A percentile compares a stretch with the other conserved stretches of the same genome.
Evolutionary conservation across 805 yeast species (phyloP).

Genomic region (Candida fluviatilis): DNA sequence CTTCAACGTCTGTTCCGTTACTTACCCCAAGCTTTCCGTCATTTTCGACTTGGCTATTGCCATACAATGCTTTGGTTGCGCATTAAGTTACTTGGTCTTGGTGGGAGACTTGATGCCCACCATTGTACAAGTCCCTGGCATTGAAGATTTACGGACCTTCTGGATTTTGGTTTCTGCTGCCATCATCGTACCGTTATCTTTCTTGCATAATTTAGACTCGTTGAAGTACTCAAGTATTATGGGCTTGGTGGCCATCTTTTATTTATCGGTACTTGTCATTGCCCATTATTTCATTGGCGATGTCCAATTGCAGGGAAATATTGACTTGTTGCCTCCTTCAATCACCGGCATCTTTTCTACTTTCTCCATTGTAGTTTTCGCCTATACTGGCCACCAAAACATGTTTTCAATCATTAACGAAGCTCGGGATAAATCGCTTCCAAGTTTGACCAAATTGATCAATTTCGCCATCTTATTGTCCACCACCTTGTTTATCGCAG

Average conservation of each 20-base stretch:
- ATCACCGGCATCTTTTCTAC: conserved; percentile 53
- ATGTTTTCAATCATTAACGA: conserved; percentile 89
- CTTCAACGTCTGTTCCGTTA: conserved; percentile 61
- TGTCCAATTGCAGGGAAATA: conserved; percentile 35
- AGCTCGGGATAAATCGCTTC: conserved; percentile 51
- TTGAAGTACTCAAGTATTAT: conserved; percentile 80
- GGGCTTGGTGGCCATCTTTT: conserved; percentile 77
- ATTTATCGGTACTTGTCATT: conserved; percentile 68
- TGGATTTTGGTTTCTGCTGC: conserved; percentile 54
- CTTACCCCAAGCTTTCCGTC: conserved; percentile 58
- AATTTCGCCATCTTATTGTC: conserved; percentile 56
- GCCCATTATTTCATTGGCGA: conserved; percentile 64
- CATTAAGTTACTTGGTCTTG: conserved; percentile 63
- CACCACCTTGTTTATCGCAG: conserved; percentile 55
- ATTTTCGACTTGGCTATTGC: conserved; percentile 67
- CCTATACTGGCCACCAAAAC: conserved; percentile 94
- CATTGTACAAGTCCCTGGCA: conserved; percentile 28
- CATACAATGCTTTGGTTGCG: conserved; percentile 68
- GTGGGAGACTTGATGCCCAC: conserved; percentile 70
- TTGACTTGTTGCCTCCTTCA: conserved; percentile 34
- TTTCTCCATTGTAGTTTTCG: conserved; percentile 90
- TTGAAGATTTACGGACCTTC: conserved; percentile 40
- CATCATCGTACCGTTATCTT: conserved; percentile 60
- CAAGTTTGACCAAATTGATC: conserved; percentile 36
- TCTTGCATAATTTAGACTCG: conserved; percentile 71